These are phyloP conservation scores for Naganishia liquefaciens DNA, from an alignment of 1,284 basidiomycete species.

Conservation along the genomic window DNA sequence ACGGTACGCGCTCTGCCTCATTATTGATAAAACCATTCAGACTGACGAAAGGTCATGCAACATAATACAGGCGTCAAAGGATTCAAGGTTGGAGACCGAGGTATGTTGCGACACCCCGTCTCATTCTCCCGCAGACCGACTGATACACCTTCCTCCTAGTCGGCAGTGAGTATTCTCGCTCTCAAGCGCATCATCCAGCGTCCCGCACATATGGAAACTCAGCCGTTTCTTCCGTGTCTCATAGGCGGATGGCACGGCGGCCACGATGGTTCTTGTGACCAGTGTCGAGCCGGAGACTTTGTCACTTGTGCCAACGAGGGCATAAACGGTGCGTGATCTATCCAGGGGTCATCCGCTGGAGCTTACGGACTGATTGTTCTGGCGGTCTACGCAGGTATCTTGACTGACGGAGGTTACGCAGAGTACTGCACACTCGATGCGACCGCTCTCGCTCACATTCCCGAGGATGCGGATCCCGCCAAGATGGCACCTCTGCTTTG, in stretches of 20 bases:
- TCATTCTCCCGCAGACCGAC: background rate
- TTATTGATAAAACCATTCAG: background rate
- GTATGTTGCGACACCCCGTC: background rate
- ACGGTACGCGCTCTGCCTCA: background rate
- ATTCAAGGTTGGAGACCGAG: slow-evolving; percentile 45
- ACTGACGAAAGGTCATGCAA: no score
- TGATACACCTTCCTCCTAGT: slow-evolving; percentile 2
- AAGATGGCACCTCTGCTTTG: slow-evolving; percentile 60
- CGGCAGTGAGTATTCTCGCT: slow-evolving; percentile 1
- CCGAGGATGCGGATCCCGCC: slow-evolving; percentile 43
- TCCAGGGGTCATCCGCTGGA: background rate
- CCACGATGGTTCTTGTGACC: slow-evolving; percentile 42
- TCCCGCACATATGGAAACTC: no score
- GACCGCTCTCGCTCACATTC: slow-evolving; percentile 50
- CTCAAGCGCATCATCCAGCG: no score
- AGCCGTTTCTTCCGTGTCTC: no score
- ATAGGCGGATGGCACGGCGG: slow-evolving; percentile 41
- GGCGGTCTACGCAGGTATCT: slow-evolving; percentile 42
- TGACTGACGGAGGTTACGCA: slow-evolving; percentile 49
- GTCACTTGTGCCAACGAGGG: slow-evolving; percentile 41
- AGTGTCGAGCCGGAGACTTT: slow-evolving; percentile 43
- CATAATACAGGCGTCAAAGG: slow-evolving; percentile 32
- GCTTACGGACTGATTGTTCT: no score
- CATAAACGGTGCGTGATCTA: slow-evolving; percentile 37
- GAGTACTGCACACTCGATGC: slow-evolving; percentile 51